A percentile compares a stretch with the other conserved stretches of the same genome.
These are phyloP conservation scores for Bimuria novae-zelandiae DNA, from an alignment of 2,329 filamentous ascomycete genomes.

Conservation along the genomic window DNA sequence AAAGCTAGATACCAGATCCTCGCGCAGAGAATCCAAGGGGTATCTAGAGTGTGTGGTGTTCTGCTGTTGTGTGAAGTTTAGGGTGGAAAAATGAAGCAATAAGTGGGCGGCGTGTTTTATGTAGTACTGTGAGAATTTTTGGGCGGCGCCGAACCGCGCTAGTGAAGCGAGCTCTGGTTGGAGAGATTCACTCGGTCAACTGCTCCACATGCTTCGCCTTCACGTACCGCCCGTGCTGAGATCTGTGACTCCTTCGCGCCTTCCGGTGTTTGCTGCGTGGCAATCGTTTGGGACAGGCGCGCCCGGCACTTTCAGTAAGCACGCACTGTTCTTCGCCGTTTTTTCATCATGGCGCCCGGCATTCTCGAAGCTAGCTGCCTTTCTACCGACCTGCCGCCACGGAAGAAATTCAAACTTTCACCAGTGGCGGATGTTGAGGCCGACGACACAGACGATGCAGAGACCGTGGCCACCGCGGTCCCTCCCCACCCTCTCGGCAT, in stretches of 20 bases:
- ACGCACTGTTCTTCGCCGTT: slow-evolving; percentile 6
- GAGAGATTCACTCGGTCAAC: slow-evolving; percentile 10
- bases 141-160: slow-evolving; percentile 9
- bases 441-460: slow-evolving; percentile 33
- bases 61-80: slow-evolving; percentile 23
- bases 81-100: slow-evolving; percentile 17
- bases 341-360: slow-evolving; percentile 39
- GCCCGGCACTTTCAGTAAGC: slow-evolving; percentile 7
- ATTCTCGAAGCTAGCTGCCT: slow-evolving; percentile 31
- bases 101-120: slow-evolving; percentile 19
- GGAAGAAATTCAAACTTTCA: slow-evolving; percentile 41
- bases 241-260: slow-evolving; percentile 20
- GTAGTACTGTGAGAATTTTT: slow-evolving; percentile 18
- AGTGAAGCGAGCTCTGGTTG: slow-evolving; percentile 5
- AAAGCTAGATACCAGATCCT: slow-evolving; percentile 56
- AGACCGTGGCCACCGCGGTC: slow-evolving; percentile 60
- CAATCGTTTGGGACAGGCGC: background rate
- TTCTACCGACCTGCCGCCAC: slow-evolving; percentile 38
- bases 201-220: slow-evolving; percentile 17
- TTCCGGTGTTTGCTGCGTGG: slow-evolving; percentile 5
- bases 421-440: slow-evolving; percentile 21
- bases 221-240: slow-evolving; percentile 11
- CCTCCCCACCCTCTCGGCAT: slow-evolving; percentile 81
- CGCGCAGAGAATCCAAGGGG: slow-evolving; percentile 50
- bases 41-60: slow-evolving; percentile 46